phyloP scores from a whole-genome alignment of 2,329 filamentous ascomycete species.

The Colletotrichum tofieldiae region DNA sequence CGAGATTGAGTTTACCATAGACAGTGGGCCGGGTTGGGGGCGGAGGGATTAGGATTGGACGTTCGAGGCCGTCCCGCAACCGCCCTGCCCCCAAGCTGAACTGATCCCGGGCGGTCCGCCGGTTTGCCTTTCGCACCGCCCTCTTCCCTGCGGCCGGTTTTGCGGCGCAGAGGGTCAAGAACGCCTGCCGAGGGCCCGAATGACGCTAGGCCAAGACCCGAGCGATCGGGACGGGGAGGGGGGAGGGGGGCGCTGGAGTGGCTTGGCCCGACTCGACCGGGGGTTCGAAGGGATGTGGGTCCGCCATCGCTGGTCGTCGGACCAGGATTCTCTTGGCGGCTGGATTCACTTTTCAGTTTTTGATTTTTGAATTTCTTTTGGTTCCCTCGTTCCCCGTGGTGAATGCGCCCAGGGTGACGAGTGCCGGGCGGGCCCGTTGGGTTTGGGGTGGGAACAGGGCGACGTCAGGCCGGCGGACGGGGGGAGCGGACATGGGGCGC shows the following conservation, averaged over 20 bases:
- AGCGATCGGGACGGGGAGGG: constrained; percentile 11
- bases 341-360: background rate
- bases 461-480: background rate
- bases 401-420: no score
- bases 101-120: constrained; percentile 5
- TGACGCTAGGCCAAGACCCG: constrained; percentile 25
- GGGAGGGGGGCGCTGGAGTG: background rate
- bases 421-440: background rate
- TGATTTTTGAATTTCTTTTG: no score
- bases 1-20: no score
- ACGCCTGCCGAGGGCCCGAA: background rate
- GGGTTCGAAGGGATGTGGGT: background rate
- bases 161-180: constrained; percentile 9
- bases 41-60: background rate
- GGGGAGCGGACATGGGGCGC: background rate
- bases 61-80: background rate
- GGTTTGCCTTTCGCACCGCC: background rate
- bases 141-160: background rate
- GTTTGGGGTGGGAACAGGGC: background rate
- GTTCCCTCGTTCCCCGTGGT: background rate
- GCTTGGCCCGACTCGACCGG: constrained; percentile 2
- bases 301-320: background rate
- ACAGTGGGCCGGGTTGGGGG: background rate
- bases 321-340: background rate
- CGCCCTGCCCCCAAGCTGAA: background rate